These are phyloP conservation scores for Russula abietina DNA, from an alignment of 768 basidiomycete species.

Conservation along the genomic window DNA sequence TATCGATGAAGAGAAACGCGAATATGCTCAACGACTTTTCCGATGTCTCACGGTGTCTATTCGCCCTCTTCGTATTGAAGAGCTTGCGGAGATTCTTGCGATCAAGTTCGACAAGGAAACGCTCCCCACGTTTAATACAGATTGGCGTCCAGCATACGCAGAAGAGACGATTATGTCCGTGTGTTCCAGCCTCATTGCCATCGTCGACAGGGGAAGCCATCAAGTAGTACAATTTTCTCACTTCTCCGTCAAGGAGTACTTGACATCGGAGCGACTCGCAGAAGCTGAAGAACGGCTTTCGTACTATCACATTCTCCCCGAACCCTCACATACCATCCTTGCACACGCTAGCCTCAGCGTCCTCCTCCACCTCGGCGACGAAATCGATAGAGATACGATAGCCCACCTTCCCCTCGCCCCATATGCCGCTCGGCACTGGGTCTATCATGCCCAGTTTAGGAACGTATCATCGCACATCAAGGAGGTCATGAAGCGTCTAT, in stretches of 20 bases:
- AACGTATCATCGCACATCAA: neutral
- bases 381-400: neutral
- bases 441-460: neutral
- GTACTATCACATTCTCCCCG: constrained; percentile 1
- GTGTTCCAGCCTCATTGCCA: neutral
- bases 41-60: no score
- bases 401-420: neutral
- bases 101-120: no score
- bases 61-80: no score
- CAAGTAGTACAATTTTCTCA: neutral
- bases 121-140: no score
- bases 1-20: no score
- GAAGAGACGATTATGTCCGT: no score
- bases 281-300: neutral
- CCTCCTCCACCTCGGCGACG: neutral
- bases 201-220: neutral
- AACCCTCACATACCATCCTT: neutral
- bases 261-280: constrained; percentile 3
- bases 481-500: neutral
- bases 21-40: no score
- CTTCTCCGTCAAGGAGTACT: neutral
- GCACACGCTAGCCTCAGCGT: neutral
- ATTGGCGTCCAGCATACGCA: no score
- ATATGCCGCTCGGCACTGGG: neutral
- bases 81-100: no score